phyloP scores from a whole-genome alignment of 1,139 yeast species.

The Lizanozyma gosingica region DNA sequence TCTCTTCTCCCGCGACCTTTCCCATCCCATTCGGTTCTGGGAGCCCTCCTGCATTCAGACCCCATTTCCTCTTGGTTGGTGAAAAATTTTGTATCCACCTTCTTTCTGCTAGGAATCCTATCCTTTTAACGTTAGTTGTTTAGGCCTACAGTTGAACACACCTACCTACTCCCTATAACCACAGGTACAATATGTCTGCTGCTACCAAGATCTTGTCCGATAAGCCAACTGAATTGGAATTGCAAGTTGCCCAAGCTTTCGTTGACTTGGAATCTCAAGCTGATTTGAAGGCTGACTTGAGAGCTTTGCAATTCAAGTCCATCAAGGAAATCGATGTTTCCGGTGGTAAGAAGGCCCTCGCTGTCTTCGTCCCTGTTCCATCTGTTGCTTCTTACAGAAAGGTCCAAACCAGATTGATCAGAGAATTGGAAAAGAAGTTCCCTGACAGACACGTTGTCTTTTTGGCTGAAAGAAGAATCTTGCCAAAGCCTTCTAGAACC shows the following conservation, averaged over 20 bases:
- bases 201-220: conserved; percentile 88
- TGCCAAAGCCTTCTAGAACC: conserved; percentile 92
- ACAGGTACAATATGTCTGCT: conserved; percentile 68
- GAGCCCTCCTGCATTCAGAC: neutral
- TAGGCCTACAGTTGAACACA: conserved; percentile 1
- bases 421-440: conserved; percentile 99
- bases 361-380: conserved; percentile 97
- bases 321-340: conserved; percentile 96
- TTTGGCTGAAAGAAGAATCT: conserved; percentile 99
- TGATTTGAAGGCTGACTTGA: conserved; percentile 95
- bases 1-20: no score
- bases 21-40: no score
- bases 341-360: conserved; percentile 99
- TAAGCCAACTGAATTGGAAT: conserved; percentile 96
- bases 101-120: neutral
- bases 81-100: neutral
- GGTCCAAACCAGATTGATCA: conserved; percentile 94
- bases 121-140: neutral
- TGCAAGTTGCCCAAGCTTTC: conserved; percentile 99
- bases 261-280: conserved; percentile 93
- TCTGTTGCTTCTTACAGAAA: conserved; percentile 89
- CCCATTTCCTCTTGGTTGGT: neutral
- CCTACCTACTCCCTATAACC: conserved; percentile 1
- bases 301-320: conserved; percentile 98
- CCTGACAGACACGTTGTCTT: conserved; percentile 99